Base-by-base conservation (phyloP, 768 basidiomycete genomes). In the Cystofilobasidium ferigula region DNA sequence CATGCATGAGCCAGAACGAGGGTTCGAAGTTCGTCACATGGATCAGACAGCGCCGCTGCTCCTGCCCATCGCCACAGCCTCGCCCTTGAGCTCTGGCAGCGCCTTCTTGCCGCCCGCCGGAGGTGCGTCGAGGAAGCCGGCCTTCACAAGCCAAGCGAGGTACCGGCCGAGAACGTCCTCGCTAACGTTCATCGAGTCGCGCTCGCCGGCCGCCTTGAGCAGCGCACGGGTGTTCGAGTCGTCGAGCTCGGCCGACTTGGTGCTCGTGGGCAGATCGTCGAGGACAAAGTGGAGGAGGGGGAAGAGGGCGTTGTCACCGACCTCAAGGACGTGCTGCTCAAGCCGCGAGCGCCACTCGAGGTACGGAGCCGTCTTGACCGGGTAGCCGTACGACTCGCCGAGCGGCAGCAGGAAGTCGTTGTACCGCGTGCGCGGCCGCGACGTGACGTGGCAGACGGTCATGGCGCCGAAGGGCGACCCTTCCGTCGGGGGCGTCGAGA, bases 271-370 rank as follows among this genome's bases (percentile, higher is more conserved):
- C 24, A 99, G 80, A 76, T 99, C 95, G 74, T 97, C 95, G 35
- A 99, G 79, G 30, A 98, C 95, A 71, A 97, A 97, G 77, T 99
- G 94, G 22, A 99, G 82, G 13, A 99, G 79, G 3, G 95, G 95
- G 83, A 93, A 98, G 51, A 99, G 81, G 1, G 95, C 95, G 70
- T 99, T 98, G 75, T 98, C 94, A 74, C 93, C 89, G 10, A 82
- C 84, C 63, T 90, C 87, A 80, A 95, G 86, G 54, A 94, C 94
- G 74, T 98, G 94, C 71, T 87, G 87, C 76, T 99, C 95, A 69
- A 99, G 83, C 74, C 85, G 85, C 24, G 86, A 83, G 43, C 95
- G 82, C 95, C 95, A 99, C 5, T 84, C 78, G 63, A 97, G 77
- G 77, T 99, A 99, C 72, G 95, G 93, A 73, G 87, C 87, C 69